A percentile compares a stretch with the other conserved stretches of the same genome.
These are phyloP conservation scores for Scortechinia acanthostroma DNA, from an alignment of 2,329 filamentous ascomycete genomes.

Conservation along the genomic window DNA sequence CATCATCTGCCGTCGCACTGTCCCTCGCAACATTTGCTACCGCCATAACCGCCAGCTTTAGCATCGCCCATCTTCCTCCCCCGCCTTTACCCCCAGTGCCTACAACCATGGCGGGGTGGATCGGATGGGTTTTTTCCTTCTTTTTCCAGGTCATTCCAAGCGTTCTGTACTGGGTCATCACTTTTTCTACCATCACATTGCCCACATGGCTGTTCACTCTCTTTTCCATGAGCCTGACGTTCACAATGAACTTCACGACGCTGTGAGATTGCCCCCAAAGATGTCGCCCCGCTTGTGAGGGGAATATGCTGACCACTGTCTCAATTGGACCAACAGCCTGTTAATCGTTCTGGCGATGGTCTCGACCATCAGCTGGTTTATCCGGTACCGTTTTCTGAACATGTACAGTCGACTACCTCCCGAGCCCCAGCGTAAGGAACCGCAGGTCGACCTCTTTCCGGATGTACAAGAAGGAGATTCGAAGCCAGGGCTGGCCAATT, in stretches of 20 bases:
- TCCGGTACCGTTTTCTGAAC: slow-evolving; percentile 90
- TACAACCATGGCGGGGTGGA: slow-evolving; percentile 2
- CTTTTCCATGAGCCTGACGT: slow-evolving; percentile 86
- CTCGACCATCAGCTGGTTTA: slow-evolving; percentile 86
- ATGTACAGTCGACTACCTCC: slow-evolving; percentile 92
- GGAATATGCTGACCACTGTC: neutral
- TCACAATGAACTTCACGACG: slow-evolving; percentile 98
- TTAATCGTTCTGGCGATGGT: slow-evolving; percentile 71
- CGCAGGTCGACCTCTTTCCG: slow-evolving; percentile 88
- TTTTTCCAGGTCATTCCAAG: slow-evolving; percentile 24
- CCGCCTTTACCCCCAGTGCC: neutral
- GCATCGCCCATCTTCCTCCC: neutral
- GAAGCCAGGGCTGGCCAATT: slow-evolving; percentile 82
- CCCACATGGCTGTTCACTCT: slow-evolving; percentile 84
- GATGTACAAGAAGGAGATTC: slow-evolving; percentile 83
- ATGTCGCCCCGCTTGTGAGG: no score
- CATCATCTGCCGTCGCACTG: no score
- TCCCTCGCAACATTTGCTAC: no score
- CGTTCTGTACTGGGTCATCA: slow-evolving; percentile 71
- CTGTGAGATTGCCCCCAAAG: slow-evolving; percentile 45
- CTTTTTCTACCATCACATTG: slow-evolving; percentile 79
- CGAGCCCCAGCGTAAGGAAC: slow-evolving; percentile 91
- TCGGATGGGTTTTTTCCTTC: slow-evolving; percentile 37
- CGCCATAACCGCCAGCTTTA: neutral
- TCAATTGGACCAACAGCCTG: slow-evolving; percentile 41